phyloP scores from a whole-genome alignment of 2,329 filamentous ascomycete genomes.

The Albifimbria verrucaria region DNA sequence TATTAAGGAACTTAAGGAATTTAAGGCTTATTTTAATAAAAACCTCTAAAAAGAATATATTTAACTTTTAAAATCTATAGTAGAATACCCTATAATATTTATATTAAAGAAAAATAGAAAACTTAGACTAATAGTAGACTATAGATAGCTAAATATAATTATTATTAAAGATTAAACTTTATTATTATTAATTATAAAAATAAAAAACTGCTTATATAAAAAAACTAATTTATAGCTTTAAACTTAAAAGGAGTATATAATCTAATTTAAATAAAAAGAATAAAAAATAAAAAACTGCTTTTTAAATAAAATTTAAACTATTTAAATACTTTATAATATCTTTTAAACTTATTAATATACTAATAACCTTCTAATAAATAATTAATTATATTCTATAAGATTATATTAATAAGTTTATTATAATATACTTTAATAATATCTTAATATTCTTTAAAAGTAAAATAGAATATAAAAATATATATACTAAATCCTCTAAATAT shows the following conservation, averaged over 20 bases:
- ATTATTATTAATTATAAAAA: neutral
- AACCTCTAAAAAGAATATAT: neutral
- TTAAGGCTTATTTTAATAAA: neutral
- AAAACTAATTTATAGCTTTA: no score
- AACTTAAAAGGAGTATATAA: neutral
- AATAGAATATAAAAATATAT: neutral
- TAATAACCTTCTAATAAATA: neutral
- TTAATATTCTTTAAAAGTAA: neutral
- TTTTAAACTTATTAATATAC: no score
- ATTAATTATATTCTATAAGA: neutral
- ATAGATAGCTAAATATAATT: neutral
- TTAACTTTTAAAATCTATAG: neutral
- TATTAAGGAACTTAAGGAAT: neutral
- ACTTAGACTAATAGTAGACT: neutral
- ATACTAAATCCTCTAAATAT: neutral
- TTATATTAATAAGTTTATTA: neutral
- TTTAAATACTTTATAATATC: no score
- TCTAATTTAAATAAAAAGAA: neutral
- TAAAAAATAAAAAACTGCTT: neutral
- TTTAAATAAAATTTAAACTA: no score
- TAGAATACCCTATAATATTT: neutral
- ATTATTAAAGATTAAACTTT: neutral
- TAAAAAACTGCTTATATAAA: neutral
- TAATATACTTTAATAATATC: slow-evolving; percentile 5
- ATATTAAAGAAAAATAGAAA: neutral